Conservation (phyloP, 441 rosid genomes). For the Mallotus repandus region DNA sequence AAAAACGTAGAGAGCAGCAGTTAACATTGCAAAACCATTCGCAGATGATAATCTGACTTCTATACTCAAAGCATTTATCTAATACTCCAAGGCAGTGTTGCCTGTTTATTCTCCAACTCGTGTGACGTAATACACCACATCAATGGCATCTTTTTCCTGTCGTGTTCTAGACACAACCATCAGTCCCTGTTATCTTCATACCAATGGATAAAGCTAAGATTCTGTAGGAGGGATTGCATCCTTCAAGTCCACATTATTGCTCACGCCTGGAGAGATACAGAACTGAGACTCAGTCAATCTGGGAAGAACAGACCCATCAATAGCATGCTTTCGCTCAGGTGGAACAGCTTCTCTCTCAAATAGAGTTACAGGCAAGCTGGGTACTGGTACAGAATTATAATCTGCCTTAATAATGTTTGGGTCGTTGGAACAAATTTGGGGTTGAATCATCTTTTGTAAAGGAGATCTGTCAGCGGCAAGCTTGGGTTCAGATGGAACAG, state of each 20-base stretch:
- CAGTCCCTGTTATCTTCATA: background rate
- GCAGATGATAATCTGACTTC: conserved; percentile 2
- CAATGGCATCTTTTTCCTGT: background rate
- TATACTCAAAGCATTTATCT: background rate
- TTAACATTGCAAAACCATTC: background rate
- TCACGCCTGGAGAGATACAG: conserved; percentile 27
- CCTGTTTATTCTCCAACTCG: conserved; percentile 14
- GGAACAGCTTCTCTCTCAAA: conserved; percentile 21
- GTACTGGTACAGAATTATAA: conserved; percentile 8
- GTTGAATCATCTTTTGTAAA: conserved; percentile 24
- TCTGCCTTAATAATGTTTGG: conserved; percentile 14
- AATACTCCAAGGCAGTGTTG: background rate
- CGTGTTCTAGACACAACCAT: background rate
- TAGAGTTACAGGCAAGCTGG: conserved; percentile 4
- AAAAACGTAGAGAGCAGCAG: background rate
- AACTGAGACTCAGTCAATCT: conserved; percentile 22
- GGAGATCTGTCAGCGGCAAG: conserved; percentile 26
- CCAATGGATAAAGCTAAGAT: conserved; percentile 22
- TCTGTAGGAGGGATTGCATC: conserved; percentile 26
- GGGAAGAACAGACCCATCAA: conserved; percentile 22
- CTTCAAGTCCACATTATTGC: conserved; percentile 23
- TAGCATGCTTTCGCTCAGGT: conserved; percentile 19
- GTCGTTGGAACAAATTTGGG: conserved; percentile 19
- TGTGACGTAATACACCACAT: background rate
- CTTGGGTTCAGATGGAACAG: conserved; percentile 24